Evolutionary conservation across 2,329 filamentous ascomycete genomes (phyloP), one percentile per base, ranked within the genome.

Genomic region (Triangularia verruculosa): DNA sequence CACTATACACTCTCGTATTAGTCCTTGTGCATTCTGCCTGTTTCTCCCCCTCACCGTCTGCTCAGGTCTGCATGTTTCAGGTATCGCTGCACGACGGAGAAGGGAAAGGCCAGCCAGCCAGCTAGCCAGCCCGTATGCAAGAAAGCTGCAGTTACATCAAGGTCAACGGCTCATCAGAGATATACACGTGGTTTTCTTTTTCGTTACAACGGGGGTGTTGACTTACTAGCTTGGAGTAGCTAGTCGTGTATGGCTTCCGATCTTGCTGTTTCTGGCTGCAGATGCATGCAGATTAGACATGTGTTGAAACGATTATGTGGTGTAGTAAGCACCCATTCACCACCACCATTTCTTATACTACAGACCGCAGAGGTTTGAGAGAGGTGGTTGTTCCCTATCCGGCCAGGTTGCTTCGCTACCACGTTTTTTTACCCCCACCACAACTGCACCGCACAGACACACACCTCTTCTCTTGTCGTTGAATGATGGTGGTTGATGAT

Each of bases 231-330:
- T n/a, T n/a, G n/a, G n/a, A n/a, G n/a, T 39, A 39, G 15, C 34
- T 39, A 39, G 39, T 20, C n/a, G 39, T 34, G 7, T 25, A n/a
- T n/a, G n/a, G 51, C 51, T 27, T 54, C 51, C 51, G 51, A 54
- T 54, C 51, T 54, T 54, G 51, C 51, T 54, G 51, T 54, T 54
- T 54, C 51, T 54, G 27, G 51, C 51, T 27, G 25, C 51, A 54
- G 20, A 28, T 54, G 25, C 51, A 54, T 54, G 51, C 39, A 47
- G 39, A 47, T 47, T 47, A 47, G 39, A 47, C 39, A 47, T 22
- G 39, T 47, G n/a, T 20, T 47, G 39, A 47, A 47, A 47, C 39
- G 39, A 47, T 47, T 47, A 47, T 20, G 39, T 22, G 39, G 39
- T 47, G n/a, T 47, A 47, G 39, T 47, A 47, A 47, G 39, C 17